A percentile compares a stretch with the other conserved stretches of the same genome.
phyloP scores from a whole-genome alignment of 768 basidiomycete genomes.

The Lactarius sp. region DNA sequence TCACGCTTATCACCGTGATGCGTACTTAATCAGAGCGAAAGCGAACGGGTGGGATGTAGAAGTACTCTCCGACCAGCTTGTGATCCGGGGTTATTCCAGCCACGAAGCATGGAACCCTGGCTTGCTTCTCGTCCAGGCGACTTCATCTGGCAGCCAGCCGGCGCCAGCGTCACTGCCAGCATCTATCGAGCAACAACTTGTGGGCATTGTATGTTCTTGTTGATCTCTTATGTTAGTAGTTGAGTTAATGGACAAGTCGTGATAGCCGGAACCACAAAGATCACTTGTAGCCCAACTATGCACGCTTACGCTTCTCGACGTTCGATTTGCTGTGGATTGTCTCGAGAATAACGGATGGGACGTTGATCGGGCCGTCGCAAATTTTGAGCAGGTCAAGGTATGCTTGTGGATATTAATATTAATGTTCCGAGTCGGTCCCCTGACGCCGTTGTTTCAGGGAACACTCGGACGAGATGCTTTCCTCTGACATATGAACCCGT shows the following conservation, averaged over 20 bases:
- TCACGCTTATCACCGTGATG: conserved; percentile 23
- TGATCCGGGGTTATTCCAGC: conserved; percentile 78
- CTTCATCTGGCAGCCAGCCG: conserved; percentile 28
- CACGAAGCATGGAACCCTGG: conserved; percentile 76
- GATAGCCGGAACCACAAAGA: conserved; percentile 66
- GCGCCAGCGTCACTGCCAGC: conserved; percentile 30
- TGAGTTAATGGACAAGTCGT: conserved; percentile 21
- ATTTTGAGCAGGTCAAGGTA: conserved; percentile 88
- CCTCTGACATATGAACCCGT: conserved; percentile 15
- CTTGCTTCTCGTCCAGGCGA: conserved; percentile 65
- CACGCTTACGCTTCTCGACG: conserved; percentile 72
- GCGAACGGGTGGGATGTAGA: conserved; percentile 83
- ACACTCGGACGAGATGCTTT: conserved; percentile 30
- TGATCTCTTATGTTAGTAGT: background rate
- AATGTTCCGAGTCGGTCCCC: conserved; percentile 39
- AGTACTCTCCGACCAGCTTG: conserved; percentile 85
- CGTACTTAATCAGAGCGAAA: conserved; percentile 51
- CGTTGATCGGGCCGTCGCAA: conserved; percentile 67
- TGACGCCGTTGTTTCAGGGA: conserved; percentile 23
- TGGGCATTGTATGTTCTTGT: conserved; percentile 50
- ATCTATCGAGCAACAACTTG: conserved; percentile 48
- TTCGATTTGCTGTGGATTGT: conserved; percentile 78
- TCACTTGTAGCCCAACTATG: conserved; percentile 65
- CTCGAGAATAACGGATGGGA: conserved; percentile 84
- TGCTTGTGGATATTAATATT: conserved; percentile 49